Conservation (phyloP, 2,329 filamentous ascomycete species). For the Claviceps capensis region DNA sequence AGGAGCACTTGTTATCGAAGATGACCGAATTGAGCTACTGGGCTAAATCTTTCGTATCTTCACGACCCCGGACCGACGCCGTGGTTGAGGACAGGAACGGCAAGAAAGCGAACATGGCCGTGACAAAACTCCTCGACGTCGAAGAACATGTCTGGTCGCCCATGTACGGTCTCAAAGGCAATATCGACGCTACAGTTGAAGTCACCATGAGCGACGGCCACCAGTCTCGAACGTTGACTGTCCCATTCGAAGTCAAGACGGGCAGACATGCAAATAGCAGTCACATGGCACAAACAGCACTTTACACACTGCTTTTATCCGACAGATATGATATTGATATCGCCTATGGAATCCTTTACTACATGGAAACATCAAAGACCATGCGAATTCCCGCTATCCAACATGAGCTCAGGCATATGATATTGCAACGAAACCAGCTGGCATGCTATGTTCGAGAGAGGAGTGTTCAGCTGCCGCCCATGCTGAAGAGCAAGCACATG, state of each 20-base stretch:
- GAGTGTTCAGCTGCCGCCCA: constrained; percentile 64
- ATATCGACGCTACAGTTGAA: constrained; percentile 93
- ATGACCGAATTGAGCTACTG: constrained; percentile 70
- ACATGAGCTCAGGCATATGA: constrained; percentile 87
- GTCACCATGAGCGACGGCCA: constrained; percentile 62
- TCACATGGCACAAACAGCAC: constrained; percentile 84
- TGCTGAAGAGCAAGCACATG: constrained; percentile 69
- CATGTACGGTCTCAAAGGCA: constrained; percentile 92
- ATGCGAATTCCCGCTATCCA: constrained; percentile 74
- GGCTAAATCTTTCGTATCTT: constrained; percentile 68
- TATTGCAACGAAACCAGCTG: constrained; percentile 85
- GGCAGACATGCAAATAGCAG: constrained; percentile 69
- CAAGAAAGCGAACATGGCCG: constrained; percentile 63
- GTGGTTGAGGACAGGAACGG: constrained; percentile 68
- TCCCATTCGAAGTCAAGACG: constrained; percentile 93
- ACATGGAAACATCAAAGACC: constrained; percentile 81
- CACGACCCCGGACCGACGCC: constrained; percentile 55
- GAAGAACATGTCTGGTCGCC: constrained; percentile 98
- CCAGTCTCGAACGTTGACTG: constrained; percentile 57
- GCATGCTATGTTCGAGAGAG: constrained; percentile 75
- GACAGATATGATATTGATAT: constrained; percentile 93
- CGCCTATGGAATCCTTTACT: constrained; percentile 82
- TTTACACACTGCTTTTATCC: constrained; percentile 85
- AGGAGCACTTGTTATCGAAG: constrained; percentile 70
- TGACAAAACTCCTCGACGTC: constrained; percentile 88